These are phyloP conservation scores for Eucalyptus curtisii DNA, from an alignment of 345 rosid genomes.

Conservation along the genomic window DNA sequence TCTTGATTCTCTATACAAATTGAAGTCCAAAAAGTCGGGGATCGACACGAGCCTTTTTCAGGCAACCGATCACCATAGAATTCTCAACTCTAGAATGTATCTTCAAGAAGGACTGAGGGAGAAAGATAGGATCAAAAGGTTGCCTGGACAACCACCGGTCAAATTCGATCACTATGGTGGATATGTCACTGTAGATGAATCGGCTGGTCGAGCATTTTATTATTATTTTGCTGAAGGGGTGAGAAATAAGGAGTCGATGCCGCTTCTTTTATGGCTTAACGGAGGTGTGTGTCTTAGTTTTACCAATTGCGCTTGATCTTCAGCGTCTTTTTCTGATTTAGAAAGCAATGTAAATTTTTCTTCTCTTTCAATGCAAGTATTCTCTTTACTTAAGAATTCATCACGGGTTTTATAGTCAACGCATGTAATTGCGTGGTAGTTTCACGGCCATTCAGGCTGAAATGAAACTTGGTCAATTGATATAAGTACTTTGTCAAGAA, in stretches of 20 bases:
- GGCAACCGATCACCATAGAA: neutral
- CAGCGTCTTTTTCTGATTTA: neutral
- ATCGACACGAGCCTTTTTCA: neutral
- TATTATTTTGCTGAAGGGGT: slow-evolving; percentile 58
- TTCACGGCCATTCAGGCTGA: neutral
- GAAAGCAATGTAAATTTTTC: neutral
- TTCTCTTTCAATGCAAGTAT: neutral
- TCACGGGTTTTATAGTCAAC: neutral
- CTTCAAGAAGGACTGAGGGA: slow-evolving; percentile 12
- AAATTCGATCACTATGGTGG: slow-evolving; percentile 54
- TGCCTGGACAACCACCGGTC: slow-evolving; percentile 54
- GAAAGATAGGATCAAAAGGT: slow-evolving; percentile 10
- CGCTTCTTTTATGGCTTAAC: slow-evolving; percentile 84
- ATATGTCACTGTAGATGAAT: slow-evolving; percentile 42
- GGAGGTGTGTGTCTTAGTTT: slow-evolving; percentile 30
- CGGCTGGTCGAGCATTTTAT: slow-evolving; percentile 48
- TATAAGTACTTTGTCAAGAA: neutral
- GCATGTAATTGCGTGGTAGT: neutral
- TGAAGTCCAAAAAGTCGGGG: slow-evolving; percentile 1
- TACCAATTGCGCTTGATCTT: neutral
- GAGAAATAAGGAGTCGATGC: slow-evolving; percentile 19
- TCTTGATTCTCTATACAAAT: slow-evolving; percentile 8
- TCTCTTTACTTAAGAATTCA: neutral
- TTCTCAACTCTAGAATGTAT: neutral
- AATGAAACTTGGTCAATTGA: neutral